phyloP scores from a whole-genome alignment of 2,329 filamentous ascomycete genomes.

The Penicillium palitans region DNA sequence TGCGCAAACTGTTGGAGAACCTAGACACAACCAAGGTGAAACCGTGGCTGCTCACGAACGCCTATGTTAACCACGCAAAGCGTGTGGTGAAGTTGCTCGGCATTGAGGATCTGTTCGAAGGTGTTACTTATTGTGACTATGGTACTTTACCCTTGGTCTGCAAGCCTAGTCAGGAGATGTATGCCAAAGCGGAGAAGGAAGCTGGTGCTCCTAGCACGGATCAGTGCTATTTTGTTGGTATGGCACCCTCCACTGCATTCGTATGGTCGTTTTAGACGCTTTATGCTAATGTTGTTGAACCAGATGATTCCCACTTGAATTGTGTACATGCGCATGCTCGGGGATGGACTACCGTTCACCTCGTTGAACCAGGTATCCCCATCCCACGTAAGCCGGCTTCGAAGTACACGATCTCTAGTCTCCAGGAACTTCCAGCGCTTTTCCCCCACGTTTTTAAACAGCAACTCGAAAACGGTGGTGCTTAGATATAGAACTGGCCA shows the following conservation, averaged over 20 bases:
- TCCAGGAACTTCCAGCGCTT: slow-evolving; percentile 71
- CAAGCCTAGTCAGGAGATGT: slow-evolving; percentile 84
- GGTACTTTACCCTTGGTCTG: slow-evolving; percentile 70
- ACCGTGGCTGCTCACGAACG: slow-evolving; percentile 94
- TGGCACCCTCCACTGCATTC: slow-evolving; percentile 37
- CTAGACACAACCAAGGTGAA: slow-evolving; percentile 82
- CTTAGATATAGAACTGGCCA: slow-evolving; percentile 6
- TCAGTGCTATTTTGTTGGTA: slow-evolving; percentile 91
- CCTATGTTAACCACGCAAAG: slow-evolving; percentile 83
- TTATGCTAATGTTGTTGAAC: slow-evolving; percentile 17
- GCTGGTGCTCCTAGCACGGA: slow-evolving; percentile 67
- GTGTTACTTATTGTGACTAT: slow-evolving; percentile 95
- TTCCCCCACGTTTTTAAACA: slow-evolving; percentile 85
- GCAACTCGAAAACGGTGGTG: slow-evolving; percentile 6
- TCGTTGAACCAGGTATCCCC: slow-evolving; percentile 74
- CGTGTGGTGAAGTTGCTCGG: slow-evolving; percentile 77
- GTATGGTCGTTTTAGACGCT: neutral
- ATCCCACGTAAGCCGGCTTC: slow-evolving; percentile 65
- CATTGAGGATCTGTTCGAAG: slow-evolving; percentile 88
- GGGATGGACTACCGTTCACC: slow-evolving; percentile 84
- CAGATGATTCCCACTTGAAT: slow-evolving; percentile 82
- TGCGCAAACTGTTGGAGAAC: slow-evolving; percentile 75
- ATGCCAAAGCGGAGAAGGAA: slow-evolving; percentile 81
- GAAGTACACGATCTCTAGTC: slow-evolving; percentile 70
- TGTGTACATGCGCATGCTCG: slow-evolving; percentile 72